phyloP scores from a whole-genome alignment of 2,329 filamentous ascomycete species.

The Xylaria polymorpha region DNA sequence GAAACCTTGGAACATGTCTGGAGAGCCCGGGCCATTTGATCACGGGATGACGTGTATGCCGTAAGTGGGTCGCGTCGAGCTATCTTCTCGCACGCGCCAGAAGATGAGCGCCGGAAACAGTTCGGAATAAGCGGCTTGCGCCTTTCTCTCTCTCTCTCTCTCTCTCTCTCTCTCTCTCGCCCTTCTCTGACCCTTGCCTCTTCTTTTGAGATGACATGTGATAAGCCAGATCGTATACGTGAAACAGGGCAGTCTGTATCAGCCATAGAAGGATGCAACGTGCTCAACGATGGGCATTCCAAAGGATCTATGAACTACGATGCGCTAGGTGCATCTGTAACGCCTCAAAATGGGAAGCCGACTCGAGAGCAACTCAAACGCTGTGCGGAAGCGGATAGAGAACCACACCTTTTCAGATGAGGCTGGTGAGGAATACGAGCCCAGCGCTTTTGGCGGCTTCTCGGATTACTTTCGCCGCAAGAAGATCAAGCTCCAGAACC shows the following conservation, averaged over 20 bases:
- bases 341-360: conserved; percentile 65
- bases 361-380: conserved; percentile 72
- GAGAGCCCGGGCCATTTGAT: too few species aligned
- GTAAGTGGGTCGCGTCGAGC: conserved; percentile 36
- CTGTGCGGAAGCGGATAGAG: conserved; percentile 71
- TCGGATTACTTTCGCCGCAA: conserved; percentile 93
- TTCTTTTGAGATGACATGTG: background rate
- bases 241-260: background rate
- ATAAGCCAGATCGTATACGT: background rate
- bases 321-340: conserved; percentile 17
- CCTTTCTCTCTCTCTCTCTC: background rate
- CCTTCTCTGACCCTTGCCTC: background rate
- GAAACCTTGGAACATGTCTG: too few species aligned
- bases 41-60: conserved; percentile 57
- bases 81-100: background rate
- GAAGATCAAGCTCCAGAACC: conserved; percentile 96
- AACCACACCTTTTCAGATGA: conserved; percentile 81
- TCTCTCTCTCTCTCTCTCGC: background rate
- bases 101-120: background rate
- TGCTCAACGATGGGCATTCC: conserved; percentile 32
- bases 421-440: conserved; percentile 89
- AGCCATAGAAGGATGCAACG: conserved; percentile 30
- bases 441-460: conserved; percentile 89
- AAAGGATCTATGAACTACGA: conserved; percentile 22
- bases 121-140: conserved; percentile 1